phyloP scores from a whole-genome alignment of 2,329 filamentous ascomycete genomes.

The Colletotrichum sp. region DNA sequence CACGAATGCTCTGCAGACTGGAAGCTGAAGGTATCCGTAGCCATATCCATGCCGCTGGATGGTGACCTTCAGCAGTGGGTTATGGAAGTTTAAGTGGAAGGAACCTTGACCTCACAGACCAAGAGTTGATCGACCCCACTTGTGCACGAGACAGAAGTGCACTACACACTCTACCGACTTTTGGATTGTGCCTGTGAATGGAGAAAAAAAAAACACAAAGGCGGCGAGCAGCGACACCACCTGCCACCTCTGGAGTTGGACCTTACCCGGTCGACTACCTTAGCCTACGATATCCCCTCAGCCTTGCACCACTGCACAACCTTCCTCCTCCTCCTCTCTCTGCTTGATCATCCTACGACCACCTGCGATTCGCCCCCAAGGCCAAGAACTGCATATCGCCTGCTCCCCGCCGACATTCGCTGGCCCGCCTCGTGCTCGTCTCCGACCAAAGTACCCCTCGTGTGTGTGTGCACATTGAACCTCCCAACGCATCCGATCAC shows the following conservation, averaged over 20 bases:
- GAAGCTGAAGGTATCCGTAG: neutral
- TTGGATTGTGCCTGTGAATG: constrained; percentile 29
- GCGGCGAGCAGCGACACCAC: constrained; percentile 34
- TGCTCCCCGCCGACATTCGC: neutral
- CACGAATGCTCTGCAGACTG: neutral
- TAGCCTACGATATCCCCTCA: constrained; percentile 17
- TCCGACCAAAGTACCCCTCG: constrained; percentile 23
- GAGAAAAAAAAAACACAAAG: constrained; percentile 2
- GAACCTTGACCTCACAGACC: neutral
- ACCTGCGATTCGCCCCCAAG: neutral
- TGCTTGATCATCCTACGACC: neutral
- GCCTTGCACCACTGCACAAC: constrained; percentile 12
- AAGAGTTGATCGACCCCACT: constrained; percentile 34
- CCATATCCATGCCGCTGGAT: neutral
- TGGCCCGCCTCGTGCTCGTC: constrained; percentile 2
- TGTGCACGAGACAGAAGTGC: constrained; percentile 36
- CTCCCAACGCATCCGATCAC: constrained; percentile 11
- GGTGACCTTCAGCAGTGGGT: neutral
- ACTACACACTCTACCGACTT: constrained; percentile 38
- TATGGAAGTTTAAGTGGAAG: neutral
- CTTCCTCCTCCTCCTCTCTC: neutral
- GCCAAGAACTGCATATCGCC: neutral
- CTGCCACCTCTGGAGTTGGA: constrained; percentile 29
- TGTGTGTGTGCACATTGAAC: neutral
- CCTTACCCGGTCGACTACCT: neutral